A percentile compares a stretch with the other conserved stretches of the same genome.
Evolutionary conservation across 768 basidiomycete species (phyloP).

Genomic region (Cystofilobasidium macerans): DNA sequence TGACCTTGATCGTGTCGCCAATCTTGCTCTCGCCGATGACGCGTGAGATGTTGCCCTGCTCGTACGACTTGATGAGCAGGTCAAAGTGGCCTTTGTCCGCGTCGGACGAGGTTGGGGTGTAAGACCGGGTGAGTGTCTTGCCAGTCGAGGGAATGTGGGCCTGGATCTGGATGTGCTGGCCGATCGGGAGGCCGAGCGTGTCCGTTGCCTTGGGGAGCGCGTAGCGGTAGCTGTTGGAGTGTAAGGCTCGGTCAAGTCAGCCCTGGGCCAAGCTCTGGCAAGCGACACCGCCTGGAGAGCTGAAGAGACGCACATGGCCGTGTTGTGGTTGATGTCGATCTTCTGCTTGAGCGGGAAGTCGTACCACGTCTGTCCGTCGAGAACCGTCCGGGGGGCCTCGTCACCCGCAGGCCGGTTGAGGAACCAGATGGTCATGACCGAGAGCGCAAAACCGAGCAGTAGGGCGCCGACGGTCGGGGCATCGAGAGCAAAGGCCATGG

Average conservation of each 20-base stretch:
- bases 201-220: constrained; percentile 61
- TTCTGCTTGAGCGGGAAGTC: constrained; percentile 72
- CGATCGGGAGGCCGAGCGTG: constrained; percentile 83
- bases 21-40: constrained; percentile 67
- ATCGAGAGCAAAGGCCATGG: not conserved
- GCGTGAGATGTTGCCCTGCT: constrained; percentile 91
- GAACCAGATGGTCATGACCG: constrained; percentile 1
- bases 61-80: constrained; percentile 95
- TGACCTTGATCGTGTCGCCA: constrained; percentile 78
- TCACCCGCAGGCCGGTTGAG: constrained; percentile 10
- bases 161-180: constrained; percentile 86
- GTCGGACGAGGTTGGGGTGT: constrained; percentile 90
- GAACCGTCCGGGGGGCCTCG: not conserved
- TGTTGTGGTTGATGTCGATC: constrained; percentile 80
- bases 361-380: constrained; percentile 47
- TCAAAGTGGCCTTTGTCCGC: constrained; percentile 90
- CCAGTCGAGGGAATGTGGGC: constrained; percentile 66
- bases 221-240: constrained; percentile 68
- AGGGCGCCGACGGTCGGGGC: not conserved
- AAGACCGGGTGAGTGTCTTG: constrained; percentile 79
- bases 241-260: not conserved
- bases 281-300: too few relatives aligned
- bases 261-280: not conserved
- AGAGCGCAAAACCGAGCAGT: not conserved
- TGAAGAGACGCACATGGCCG: constrained; percentile 72